Base-by-base conservation (phyloP, 495 filamentous ascomycete genomes). In the Penicillium alfredii region DNA sequence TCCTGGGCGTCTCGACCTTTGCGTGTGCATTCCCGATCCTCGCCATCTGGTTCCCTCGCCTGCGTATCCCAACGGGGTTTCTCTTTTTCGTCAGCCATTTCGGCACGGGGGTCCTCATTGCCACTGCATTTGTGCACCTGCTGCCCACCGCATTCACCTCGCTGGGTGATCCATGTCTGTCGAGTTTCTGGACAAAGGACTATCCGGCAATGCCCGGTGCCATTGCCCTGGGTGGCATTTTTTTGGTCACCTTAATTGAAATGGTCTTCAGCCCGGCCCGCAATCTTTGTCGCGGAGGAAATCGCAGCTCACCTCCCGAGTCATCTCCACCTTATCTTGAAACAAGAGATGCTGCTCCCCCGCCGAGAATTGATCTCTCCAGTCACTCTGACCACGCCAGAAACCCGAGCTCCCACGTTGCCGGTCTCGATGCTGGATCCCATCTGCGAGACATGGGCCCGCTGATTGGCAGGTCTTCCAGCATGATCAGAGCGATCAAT, bases 111-210 rank as follows among this genome's bases (percentile, higher is more conserved):
- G 84, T 89, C n/a, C 62, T 89, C 9, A 79, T 88, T 35, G 82
- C 84, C n/a, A 87, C 84, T 5, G 83, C 84, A 10, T 89, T 89
- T 51, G 84, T 87, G 16, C 84, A 88, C 53, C 61, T 76, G 8
- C 80, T 89, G 4, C 82, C 83, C 4, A 87, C 82, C 3, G 84
- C 84, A 3, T 87, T 87, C 54, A 59, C 65, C 17, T 83, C 81
- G 4, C 68, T 89, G 3, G 81, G 76, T 19, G 75, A 87, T 42
- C 76, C 78, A 32, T 88, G 84, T 53, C 72, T 88, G 1, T 80
- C 84, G 0, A 46, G 59, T 17, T 73, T 79, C 49, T 86, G 82
- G 70, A 86, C 71, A 45, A 53, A 69, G 19, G 71, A 72, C 29
- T 88, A 85, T 50, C 71, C 68, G 15, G 78, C 83, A 5, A 78